phyloP scores from a whole-genome alignment of 176 grass and related monocot genomes.

The Cymbopogon citratus region DNA sequence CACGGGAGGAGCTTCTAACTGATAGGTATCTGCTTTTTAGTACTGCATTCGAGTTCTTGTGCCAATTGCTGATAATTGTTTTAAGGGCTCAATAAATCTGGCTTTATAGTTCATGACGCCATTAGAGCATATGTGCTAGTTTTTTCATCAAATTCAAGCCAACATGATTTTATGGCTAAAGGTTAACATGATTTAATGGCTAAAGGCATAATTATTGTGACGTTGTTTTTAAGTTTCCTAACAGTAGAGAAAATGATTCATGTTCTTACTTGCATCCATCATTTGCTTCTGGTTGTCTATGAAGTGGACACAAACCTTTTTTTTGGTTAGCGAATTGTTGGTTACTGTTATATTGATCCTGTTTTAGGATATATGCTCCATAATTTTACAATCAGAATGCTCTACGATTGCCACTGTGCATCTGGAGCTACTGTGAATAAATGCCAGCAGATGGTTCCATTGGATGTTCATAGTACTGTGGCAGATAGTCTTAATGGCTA shows the following conservation, averaged over 20 bases:
- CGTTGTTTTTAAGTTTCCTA: background rate
- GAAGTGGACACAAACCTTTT: background rate
- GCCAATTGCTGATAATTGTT: background rate
- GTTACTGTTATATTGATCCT: background rate
- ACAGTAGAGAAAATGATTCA: background rate
- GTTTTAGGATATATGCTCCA: background rate
- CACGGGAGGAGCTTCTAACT: constrained; percentile 91
- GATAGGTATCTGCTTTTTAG: constrained; percentile 56
- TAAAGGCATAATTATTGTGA: background rate
- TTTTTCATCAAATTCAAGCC: background rate
- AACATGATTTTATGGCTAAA: background rate
- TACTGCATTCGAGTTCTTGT: background rate
- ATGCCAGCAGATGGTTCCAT: background rate
- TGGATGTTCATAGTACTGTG: background rate
- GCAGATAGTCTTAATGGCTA: background rate
- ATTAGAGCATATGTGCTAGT: constrained; percentile 6
- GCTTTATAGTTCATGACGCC: background rate
- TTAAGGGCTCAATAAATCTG: background rate
- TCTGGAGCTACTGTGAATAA: constrained; percentile 22
- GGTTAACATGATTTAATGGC: background rate
- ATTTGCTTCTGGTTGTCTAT: background rate
- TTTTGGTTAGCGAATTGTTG: background rate
- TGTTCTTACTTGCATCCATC: background rate
- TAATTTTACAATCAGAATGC: background rate
- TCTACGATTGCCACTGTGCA: background rate